Conservation (phyloP, 345 rosid species). For the Draba incana region DNA sequence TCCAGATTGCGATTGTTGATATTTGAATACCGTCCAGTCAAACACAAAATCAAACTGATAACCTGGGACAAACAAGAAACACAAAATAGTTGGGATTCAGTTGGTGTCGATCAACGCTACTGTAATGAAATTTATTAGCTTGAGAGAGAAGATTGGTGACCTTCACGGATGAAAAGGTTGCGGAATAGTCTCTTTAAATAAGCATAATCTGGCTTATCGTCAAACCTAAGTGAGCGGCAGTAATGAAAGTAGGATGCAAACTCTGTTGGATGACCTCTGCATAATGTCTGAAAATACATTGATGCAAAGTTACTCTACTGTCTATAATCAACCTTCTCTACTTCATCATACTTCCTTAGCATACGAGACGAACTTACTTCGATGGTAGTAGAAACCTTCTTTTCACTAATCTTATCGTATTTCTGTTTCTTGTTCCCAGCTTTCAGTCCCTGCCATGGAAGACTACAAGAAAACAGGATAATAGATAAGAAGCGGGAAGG, state of each 20-base stretch:
- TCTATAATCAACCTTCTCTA: slow-evolving; percentile 14
- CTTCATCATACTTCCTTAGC: neutral
- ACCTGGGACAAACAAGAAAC: slow-evolving; percentile 51
- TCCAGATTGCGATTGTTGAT: slow-evolving; percentile 85
- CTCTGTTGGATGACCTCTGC: slow-evolving; percentile 95
- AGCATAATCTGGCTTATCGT: slow-evolving; percentile 96
- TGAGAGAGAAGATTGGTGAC: slow-evolving; percentile 38
- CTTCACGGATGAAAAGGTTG: slow-evolving; percentile 94
- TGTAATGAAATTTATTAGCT: neutral
- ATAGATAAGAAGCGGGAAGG: slow-evolving; percentile 7
- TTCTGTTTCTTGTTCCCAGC: slow-evolving; percentile 98
- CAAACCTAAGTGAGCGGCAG: slow-evolving; percentile 91
- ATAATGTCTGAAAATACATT: slow-evolving; percentile 61
- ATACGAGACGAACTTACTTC: slow-evolving; percentile 52
- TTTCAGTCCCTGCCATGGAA: slow-evolving; percentile 98
- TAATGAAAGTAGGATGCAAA: slow-evolving; percentile 96
- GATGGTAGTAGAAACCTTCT: slow-evolving; percentile 86
- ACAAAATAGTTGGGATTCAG: slow-evolving; percentile 11
- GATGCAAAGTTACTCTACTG: slow-evolving; percentile 31
- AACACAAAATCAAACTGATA: slow-evolving; percentile 57
- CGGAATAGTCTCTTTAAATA: slow-evolving; percentile 94
- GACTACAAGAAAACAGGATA: slow-evolving; percentile 49
- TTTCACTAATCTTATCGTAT: slow-evolving; percentile 95
- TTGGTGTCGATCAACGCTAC: slow-evolving; percentile 4
- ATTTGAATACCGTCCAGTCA: slow-evolving; percentile 94